Conservation (phyloP, 768 basidiomycete species). For the Roridomyces roridus region DNA sequence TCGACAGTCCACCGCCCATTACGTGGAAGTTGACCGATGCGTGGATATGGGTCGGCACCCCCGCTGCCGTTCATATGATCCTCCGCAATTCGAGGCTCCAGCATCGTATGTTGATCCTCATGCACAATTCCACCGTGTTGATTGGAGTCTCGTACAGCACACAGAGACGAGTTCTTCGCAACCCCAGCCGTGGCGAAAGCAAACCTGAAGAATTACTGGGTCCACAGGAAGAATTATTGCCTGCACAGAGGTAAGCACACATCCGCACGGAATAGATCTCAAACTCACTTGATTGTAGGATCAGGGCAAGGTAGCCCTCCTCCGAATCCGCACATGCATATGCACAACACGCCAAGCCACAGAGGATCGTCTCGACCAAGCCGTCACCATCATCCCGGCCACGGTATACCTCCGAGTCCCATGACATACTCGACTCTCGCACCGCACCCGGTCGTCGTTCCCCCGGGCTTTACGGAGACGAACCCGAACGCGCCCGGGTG, state of each 20-base stretch:
- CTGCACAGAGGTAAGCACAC: background rate
- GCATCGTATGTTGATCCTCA: background rate
- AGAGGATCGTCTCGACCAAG: too few species aligned
- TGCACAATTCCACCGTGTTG: background rate
- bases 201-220: background rate
- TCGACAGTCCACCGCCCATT: background rate
- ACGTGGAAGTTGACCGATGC: background rate
- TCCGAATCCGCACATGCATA: too few species aligned
- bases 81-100: background rate
- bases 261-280: too few species aligned
- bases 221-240: background rate
- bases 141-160: too few species aligned
- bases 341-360: too few species aligned
- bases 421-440: background rate
- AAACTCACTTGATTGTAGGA: too few species aligned
- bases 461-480: slow-evolving; percentile 21
- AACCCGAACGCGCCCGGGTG: slow-evolving; percentile 8
- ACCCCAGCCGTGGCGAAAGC: background rate
- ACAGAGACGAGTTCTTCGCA: background rate
- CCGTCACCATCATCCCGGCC: too few species aligned
- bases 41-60: slow-evolving; percentile 6
- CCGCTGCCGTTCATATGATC: background rate
- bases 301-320: too few species aligned
- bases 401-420: too few species aligned
- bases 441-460: slow-evolving; percentile 18